These are phyloP conservation scores for Colletotrichum acutatum DNA, from an alignment of 2,329 filamentous ascomycete species.

Conservation along the genomic window DNA sequence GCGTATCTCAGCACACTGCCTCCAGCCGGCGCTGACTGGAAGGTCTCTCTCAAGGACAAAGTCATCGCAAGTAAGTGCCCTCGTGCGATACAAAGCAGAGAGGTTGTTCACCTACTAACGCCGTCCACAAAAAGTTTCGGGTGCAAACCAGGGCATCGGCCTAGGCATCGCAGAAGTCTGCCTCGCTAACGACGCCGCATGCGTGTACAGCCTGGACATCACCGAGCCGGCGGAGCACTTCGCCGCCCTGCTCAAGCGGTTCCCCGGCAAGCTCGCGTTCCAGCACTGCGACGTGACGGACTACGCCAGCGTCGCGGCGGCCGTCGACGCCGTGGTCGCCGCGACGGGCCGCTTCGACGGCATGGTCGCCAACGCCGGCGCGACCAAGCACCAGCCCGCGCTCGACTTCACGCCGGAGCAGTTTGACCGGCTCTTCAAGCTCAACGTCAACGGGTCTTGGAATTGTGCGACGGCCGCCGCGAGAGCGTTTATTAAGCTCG, in stretches of 20 bases:
- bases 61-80: constrained; percentile 50
- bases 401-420: constrained; percentile 48
- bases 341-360: constrained; percentile 54
- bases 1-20: constrained; percentile 46
- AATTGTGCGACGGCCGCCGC: constrained; percentile 58
- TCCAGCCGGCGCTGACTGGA: constrained; percentile 46
- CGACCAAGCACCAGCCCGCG: constrained; percentile 48
- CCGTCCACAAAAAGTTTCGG: constrained; percentile 45
- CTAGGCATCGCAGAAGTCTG: constrained; percentile 58
- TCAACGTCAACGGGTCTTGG: constrained; percentile 60
- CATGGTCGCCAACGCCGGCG: constrained; percentile 45
- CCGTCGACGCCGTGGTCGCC: constrained; percentile 52
- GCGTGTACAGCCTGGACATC: constrained; percentile 54
- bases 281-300: constrained; percentile 57
- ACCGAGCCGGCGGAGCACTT: constrained; percentile 50
- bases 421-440: constrained; percentile 39
- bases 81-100: too few relatives aligned
- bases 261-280: constrained; percentile 54
- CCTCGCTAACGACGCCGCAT: constrained; percentile 54
- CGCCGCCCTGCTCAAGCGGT: constrained; percentile 47
- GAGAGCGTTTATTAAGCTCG: constrained; percentile 50
- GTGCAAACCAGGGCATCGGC: constrained; percentile 46
- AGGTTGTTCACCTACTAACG: not conserved
- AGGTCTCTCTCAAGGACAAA: constrained; percentile 48
- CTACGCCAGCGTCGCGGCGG: constrained; percentile 51